Evolutionary conservation across 805 yeast genomes (phyloP).

Genomic region (Blastobotrys americana): DNA sequence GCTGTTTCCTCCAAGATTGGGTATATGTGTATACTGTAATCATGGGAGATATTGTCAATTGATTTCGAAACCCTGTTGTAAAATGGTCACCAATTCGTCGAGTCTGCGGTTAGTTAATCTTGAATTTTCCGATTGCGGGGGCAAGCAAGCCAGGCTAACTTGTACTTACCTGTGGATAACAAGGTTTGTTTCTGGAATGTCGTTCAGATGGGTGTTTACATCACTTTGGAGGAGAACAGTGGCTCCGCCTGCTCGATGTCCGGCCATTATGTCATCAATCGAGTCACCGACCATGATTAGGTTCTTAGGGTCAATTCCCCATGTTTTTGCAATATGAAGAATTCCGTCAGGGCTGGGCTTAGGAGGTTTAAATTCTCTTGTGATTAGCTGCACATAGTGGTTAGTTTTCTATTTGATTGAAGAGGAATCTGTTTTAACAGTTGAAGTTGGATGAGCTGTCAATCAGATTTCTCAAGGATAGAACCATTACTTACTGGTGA

Average conservation of each 20-base stretch:
- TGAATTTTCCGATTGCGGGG: constrained; percentile 15
- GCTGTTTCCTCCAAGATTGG: background rate
- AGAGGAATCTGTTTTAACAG: too few species aligned
- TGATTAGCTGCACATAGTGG: constrained; percentile 33
- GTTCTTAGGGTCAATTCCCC: constrained; percentile 41
- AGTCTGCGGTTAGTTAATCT: constrained; percentile 30
- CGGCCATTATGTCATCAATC: constrained; percentile 59
- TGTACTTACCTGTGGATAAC: constrained; percentile 30
- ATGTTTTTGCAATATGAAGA: constrained; percentile 43
- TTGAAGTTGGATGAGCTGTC: too few species aligned
- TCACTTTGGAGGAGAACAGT: constrained; percentile 49
- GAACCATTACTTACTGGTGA: constrained; percentile 38
- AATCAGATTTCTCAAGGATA: too few species aligned
- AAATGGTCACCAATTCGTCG: constrained; percentile 32
- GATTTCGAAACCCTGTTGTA: constrained; percentile 33
- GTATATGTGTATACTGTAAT: background rate
- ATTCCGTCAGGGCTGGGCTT: constrained; percentile 64
- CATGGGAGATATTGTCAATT: constrained; percentile 3
- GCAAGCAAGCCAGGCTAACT: constrained; percentile 17
- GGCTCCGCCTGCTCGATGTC: constrained; percentile 53
- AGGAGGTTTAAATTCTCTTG: constrained; percentile 60
- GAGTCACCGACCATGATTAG: constrained; percentile 72
- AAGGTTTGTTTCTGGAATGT: constrained; percentile 32
- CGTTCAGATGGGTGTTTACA: constrained; percentile 41
- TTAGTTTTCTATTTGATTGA: too few species aligned